phyloP scores from a whole-genome alignment of 2,329 filamentous ascomycete species.

The Fusarium liriodendri region DNA sequence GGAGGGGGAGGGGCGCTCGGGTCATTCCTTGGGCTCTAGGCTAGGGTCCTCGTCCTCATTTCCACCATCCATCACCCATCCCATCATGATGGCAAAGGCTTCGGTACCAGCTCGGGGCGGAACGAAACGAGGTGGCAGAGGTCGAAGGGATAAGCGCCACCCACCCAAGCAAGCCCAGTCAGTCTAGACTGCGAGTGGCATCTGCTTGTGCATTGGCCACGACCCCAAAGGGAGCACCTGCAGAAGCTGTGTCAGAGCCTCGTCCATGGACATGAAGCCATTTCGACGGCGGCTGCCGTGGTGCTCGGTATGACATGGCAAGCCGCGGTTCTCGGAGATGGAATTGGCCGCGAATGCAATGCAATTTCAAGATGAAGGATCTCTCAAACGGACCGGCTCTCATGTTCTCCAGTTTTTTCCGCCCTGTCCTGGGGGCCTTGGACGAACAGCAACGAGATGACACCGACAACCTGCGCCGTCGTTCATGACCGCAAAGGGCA shows the following conservation, averaged over 20 bases:
- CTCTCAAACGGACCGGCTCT: slow-evolving; percentile 33
- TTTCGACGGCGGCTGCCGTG: slow-evolving; percentile 20
- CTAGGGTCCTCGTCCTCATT: slow-evolving; percentile 10
- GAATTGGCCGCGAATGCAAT: background rate
- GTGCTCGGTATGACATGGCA: slow-evolving; percentile 39
- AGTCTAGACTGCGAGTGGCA: slow-evolving; percentile 24
- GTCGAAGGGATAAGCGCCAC: slow-evolving; percentile 12
- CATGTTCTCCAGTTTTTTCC: slow-evolving; percentile 30
- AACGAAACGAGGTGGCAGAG: slow-evolving; percentile 22
- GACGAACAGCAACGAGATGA: slow-evolving; percentile 2
- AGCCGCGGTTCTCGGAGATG: slow-evolving; percentile 34
- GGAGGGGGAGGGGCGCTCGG: slow-evolving; percentile 32
- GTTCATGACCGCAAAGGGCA: slow-evolving; percentile 27
- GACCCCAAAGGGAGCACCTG: slow-evolving; percentile 16
- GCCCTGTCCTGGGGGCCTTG: slow-evolving; percentile 1
- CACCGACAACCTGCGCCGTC: slow-evolving; percentile 13
- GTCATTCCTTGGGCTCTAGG: slow-evolving; percentile 11
- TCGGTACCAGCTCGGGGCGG: slow-evolving; percentile 14
- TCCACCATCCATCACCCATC: slow-evolving; percentile 14
- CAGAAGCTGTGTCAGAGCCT: slow-evolving; percentile 7
- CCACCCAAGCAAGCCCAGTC: slow-evolving; percentile 8
- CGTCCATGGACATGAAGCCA: slow-evolving; percentile 15
- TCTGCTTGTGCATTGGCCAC: slow-evolving; percentile 22
- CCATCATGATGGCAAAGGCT: slow-evolving; percentile 2
- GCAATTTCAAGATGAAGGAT: slow-evolving; percentile 6